These are phyloP conservation scores for Candida germanica DNA, from an alignment of 805 yeast genomes.

Conservation along the genomic window DNA sequence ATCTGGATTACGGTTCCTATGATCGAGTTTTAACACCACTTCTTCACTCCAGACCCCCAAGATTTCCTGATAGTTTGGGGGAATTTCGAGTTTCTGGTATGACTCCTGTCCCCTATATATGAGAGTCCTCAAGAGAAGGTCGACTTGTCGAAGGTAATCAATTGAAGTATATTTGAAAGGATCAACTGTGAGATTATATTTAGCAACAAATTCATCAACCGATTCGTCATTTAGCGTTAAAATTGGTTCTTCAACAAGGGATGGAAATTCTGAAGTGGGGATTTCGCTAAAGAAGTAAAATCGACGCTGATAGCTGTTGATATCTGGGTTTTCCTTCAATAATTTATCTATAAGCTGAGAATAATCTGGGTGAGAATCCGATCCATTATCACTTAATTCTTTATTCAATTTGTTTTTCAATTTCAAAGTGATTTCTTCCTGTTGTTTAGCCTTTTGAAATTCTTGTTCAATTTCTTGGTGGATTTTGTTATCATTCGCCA, in stretches of 20 bases:
- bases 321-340: conserved; percentile 1
- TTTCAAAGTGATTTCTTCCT: background rate
- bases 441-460: background rate
- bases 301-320: conserved; percentile 4
- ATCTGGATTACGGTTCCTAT: conserved; percentile 6
- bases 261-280: background rate
- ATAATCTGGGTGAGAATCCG: background rate
- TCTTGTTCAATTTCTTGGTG: background rate
- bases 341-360: conserved; percentile 2
- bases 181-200: background rate
- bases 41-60: background rate
- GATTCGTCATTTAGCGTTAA: too few species aligned
- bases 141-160: background rate
- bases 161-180: background rate
- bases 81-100: too few species aligned
- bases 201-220: background rate
- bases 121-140: too few species aligned
- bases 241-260: background rate
- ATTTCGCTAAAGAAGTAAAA: conserved; percentile 7
- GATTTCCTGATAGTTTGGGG: too few species aligned
- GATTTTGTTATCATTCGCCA: conserved; percentile 1
- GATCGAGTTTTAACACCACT: conserved; percentile 7
- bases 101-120: too few species aligned
- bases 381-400: conserved; percentile 5
- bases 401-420: background rate